Evolutionary conservation across 257 asterid genomes (phyloP), one percentile per base, ranked within the genome.

Genomic region (Nicotiana paniculata): DNA sequence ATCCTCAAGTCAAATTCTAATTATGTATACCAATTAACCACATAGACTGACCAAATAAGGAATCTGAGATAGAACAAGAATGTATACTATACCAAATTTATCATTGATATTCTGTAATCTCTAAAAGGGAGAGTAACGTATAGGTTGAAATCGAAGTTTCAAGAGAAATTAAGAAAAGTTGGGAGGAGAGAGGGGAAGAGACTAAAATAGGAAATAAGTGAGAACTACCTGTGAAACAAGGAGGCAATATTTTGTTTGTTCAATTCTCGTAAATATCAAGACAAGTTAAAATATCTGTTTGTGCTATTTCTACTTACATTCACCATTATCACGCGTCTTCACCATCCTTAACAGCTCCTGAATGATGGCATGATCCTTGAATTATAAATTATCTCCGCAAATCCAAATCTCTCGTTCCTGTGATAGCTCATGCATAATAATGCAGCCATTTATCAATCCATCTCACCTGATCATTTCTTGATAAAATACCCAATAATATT

Each of bases 281-380:
- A 72, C 79, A 72, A 72, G 59, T 72, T 46, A 72, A 70, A 39
- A 21, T 21, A 46, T 72, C 61, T 3, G 35, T 72, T 48, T 72
- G 13, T 46, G 62, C 79, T 72, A 72, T 48, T 46, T 72, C 79
- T 72, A 72, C 79, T 72, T 48, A 48, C 79, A 48, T 72, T 72
- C 39, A 48, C 79, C 79, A 48, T 72, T 72, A 2, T 18, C 15
- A 10, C 24, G 24, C 79, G 46, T 48, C 61, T 72, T 72, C 24
- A 1, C 79, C 39, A 48, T 72, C 39, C 79, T 72, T 16, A 24
- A 48, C 10, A 46, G 79, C 79, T 72, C 39, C 61, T 48, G 39
- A 72, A 48, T 72, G 79, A 48, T 72, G 79, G 24, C 37, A 21
- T 13, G n/a, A 46, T 72, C 61, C 61, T 24, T 46, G 13, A 0